These are phyloP conservation scores for Zygoascus meyerae DNA, from an alignment of 1,139 yeast genomes.

Conservation along the genomic window DNA sequence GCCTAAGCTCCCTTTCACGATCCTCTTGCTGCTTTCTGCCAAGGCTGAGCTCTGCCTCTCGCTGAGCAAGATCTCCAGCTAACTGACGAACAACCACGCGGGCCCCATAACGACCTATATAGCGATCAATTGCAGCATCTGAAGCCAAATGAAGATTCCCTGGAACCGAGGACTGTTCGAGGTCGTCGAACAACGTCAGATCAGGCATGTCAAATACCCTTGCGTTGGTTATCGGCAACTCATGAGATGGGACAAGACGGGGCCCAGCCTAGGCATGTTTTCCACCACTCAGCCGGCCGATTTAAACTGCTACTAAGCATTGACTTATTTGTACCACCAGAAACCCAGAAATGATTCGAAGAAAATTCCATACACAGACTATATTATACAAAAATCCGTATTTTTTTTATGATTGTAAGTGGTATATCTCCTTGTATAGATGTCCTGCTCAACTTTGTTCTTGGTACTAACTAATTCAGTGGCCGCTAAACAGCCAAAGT, in stretches of 20 bases:
- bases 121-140: slow-evolving; percentile 34
- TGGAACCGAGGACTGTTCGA: slow-evolving; percentile 29
- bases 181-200: slow-evolving; percentile 18
- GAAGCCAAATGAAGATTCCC: slow-evolving; percentile 36
- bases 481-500: slow-evolving; percentile 21
- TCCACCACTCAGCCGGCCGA: too few species aligned
- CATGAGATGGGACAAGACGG: too few species aligned
- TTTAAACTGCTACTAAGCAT: too few species aligned
- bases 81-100: slow-evolving; percentile 43
- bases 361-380: slow-evolving; percentile 8
- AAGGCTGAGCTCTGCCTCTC: slow-evolving; percentile 44
- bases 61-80: slow-evolving; percentile 44
- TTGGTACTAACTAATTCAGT: slow-evolving; percentile 13
- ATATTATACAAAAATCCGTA: slow-evolving; percentile 29
- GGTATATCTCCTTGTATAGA: not conserved
- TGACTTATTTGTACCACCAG: not conserved
- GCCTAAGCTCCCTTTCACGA: slow-evolving; percentile 42
- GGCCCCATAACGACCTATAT: slow-evolving; percentile 41
- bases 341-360: not conserved
- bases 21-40: slow-evolving; percentile 40
- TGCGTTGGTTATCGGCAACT: not conserved
- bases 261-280: too few species aligned
- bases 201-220: not conserved
- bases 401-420: slow-evolving; percentile 31
- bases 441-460: not conserved